Evolutionary conservation across 2,329 filamentous ascomycete genomes (phyloP).

Genomic region (Trichoderma polysporum): DNA sequence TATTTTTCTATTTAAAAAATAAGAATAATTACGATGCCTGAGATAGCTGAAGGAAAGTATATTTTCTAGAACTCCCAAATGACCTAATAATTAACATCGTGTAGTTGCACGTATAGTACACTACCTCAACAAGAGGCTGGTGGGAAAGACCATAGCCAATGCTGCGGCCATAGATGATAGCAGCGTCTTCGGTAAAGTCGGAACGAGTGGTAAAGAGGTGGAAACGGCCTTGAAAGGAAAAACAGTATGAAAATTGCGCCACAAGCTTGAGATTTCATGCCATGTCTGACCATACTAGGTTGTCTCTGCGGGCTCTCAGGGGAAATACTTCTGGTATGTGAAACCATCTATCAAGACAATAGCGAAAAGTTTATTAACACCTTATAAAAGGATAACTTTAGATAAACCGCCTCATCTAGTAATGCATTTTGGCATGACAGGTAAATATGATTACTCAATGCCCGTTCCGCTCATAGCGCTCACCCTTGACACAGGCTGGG

Average conservation of each 20-base stretch:
- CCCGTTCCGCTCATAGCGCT: neutral
- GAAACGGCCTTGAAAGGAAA: slow-evolving; percentile 72
- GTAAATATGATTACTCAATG: slow-evolving; percentile 32
- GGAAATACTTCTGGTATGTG: slow-evolving; percentile 88
- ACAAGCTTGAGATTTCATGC: neutral
- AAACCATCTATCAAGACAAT: neutral
- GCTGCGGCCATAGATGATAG: slow-evolving; percentile 74
- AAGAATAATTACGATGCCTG: slow-evolving; percentile 50
- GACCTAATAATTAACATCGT: neutral
- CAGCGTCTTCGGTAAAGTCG: slow-evolving; percentile 88
- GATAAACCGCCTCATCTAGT: slow-evolving; percentile 80
- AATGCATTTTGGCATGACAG: slow-evolving; percentile 81
- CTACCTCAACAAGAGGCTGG: slow-evolving; percentile 77
- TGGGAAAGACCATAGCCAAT: slow-evolving; percentile 73
- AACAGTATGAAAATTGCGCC: slow-evolving; percentile 43
- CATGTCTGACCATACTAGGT: slow-evolving; percentile 39
- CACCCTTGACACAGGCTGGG: slow-evolving; percentile 60
- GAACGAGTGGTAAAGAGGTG: slow-evolving; percentile 74
- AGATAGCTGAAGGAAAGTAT: slow-evolving; percentile 58
- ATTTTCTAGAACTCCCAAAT: neutral
- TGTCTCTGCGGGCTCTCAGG: slow-evolving; percentile 73
- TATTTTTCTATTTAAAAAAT: neutral
- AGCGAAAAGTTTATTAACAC: neutral
- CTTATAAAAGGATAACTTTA: slow-evolving; percentile 45
- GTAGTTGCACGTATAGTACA: slow-evolving; percentile 81